Base-by-base conservation (phyloP, 1,139 yeast species). In the Torulaspora globosa region DNA sequence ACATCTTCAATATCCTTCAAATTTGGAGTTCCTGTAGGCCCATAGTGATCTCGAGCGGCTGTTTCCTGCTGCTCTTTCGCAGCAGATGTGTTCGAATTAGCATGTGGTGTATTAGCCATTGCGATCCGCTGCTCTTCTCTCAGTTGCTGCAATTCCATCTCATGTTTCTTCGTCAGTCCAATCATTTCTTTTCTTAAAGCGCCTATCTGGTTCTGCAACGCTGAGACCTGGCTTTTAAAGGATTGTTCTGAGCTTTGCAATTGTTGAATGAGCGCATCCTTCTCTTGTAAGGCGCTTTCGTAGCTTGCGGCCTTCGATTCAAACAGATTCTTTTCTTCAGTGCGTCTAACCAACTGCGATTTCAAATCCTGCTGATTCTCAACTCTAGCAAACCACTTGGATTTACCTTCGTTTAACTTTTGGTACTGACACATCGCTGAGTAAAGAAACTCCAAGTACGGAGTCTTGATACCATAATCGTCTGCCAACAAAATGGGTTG, bases 401-500 rank as follows among this genome's bases (percentile, higher is more conserved):
- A 75, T 50, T 52, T 62, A 34, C 72, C 73, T 55, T 47, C 56
- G 47, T 80, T 83, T 41, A 81, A 64, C 53, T 74, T 78, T 46
- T 73, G 74, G 48, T 74, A 75, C 62, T 85, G 95, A 55, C 87
- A 81, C 73, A 86, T 71, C 49, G 83, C 77, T 2, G 96, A 88
- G 63, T 87, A 89, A 49, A 87, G 70, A 58, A 87, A 86, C 67
- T 89, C 97, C 65, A 89, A 73, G 63, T 89, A 89, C 2, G 97
- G 96, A 1, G 96, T 86, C 62, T 86, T 82, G 45, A 88, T 81
- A 38, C 85, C 82, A 60, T 78, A 78, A 63, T 88, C 96, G 67
- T 88, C 96, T 14, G 94, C 95, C 49, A 88, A 70, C 46, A 89
- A 71, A 48, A 89, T 89, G 3, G 96, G 96, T 63, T 88, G 95